A percentile compares a stretch with the other conserved stretches of the same genome.
Conservation (phyloP, 345 rosid species). For the Camelina laxa region DNA sequence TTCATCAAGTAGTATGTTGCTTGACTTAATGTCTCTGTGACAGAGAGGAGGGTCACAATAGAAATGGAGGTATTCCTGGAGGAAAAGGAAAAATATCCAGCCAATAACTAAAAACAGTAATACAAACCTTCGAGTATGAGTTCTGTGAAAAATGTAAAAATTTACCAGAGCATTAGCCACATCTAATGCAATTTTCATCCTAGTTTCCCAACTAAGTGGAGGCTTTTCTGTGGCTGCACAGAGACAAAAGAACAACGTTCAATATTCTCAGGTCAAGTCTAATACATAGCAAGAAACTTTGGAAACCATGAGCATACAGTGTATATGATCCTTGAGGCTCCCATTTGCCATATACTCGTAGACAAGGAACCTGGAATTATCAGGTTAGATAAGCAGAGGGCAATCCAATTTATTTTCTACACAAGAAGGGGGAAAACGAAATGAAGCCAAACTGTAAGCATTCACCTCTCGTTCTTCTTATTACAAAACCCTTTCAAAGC, state of each 20-base stretch:
- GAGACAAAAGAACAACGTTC: slow-evolving; percentile 22
- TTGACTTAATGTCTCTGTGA: slow-evolving; percentile 96
- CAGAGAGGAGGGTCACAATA: slow-evolving; percentile 97
- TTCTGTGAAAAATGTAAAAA: slow-evolving; percentile 11
- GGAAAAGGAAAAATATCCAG: slow-evolving; percentile 1
- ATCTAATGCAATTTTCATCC: slow-evolving; percentile 88
- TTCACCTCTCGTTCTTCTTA: slow-evolving; percentile 74
- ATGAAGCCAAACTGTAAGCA: neutral
- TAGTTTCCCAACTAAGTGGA: slow-evolving; percentile 81
- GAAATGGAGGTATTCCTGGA: slow-evolving; percentile 94
- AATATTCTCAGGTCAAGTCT: slow-evolving; percentile 5
- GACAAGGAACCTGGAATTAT: slow-evolving; percentile 74
- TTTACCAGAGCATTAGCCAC: slow-evolving; percentile 97
- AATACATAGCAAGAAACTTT: neutral
- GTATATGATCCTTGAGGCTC: slow-evolving; percentile 88
- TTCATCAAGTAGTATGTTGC: slow-evolving; percentile 91
- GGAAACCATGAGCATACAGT: slow-evolving; percentile 56
- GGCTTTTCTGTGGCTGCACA: slow-evolving; percentile 60
- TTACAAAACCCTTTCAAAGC: slow-evolving; percentile 89
- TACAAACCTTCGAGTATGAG: neutral
- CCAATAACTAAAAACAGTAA: slow-evolving; percentile 34
- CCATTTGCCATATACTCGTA: slow-evolving; percentile 93
- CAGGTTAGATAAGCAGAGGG: slow-evolving; percentile 29
- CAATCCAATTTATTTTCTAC: neutral
- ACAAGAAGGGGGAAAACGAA: neutral